phyloP scores from a whole-genome alignment of 2,329 filamentous ascomycete species.

The Geosmithia flava region DNA sequence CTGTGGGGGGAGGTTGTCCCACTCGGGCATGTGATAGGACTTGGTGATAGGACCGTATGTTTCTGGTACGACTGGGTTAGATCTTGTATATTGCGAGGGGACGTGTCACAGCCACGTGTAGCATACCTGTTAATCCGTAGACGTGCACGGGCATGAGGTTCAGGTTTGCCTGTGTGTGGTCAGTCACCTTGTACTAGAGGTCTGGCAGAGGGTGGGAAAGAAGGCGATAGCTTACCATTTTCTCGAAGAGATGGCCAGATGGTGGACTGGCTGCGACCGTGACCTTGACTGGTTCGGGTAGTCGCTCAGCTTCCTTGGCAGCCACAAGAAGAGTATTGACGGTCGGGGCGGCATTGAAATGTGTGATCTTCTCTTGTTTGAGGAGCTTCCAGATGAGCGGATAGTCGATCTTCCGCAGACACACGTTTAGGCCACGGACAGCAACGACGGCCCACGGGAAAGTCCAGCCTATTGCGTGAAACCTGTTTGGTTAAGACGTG shows the following conservation, averaged over 20 bases:
- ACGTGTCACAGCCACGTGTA: neutral
- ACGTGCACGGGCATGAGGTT: constrained; percentile 90
- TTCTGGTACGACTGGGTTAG: constrained; percentile 26
- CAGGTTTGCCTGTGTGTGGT: constrained; percentile 29
- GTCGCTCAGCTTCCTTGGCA: constrained; percentile 56
- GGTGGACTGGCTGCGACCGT: constrained; percentile 90
- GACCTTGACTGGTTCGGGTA: constrained; percentile 64
- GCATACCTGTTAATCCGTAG: constrained; percentile 57
- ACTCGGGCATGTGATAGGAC: constrained; percentile 75
- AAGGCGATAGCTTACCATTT: constrained; percentile 51
- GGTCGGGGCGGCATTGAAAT: constrained; percentile 92
- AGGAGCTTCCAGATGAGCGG: constrained; percentile 81
- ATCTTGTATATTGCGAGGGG: neutral
- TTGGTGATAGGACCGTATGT: constrained; percentile 96
- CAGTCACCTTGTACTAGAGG: neutral
- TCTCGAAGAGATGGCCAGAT: constrained; percentile 79
- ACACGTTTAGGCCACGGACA: constrained; percentile 89
- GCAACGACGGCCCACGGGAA: constrained; percentile 91
- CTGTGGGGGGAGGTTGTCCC: constrained; percentile 60
- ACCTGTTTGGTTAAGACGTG: constrained; percentile 24
- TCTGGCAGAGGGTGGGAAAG: neutral
- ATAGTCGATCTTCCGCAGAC: constrained; percentile 90
- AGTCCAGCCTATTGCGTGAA: constrained; percentile 66
- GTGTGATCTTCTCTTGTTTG: constrained; percentile 77
- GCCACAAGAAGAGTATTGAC: constrained; percentile 91